These are phyloP conservation scores for Metschnikowia henanensis DNA, from an alignment of 805 yeast species.

Conservation along the genomic window DNA sequence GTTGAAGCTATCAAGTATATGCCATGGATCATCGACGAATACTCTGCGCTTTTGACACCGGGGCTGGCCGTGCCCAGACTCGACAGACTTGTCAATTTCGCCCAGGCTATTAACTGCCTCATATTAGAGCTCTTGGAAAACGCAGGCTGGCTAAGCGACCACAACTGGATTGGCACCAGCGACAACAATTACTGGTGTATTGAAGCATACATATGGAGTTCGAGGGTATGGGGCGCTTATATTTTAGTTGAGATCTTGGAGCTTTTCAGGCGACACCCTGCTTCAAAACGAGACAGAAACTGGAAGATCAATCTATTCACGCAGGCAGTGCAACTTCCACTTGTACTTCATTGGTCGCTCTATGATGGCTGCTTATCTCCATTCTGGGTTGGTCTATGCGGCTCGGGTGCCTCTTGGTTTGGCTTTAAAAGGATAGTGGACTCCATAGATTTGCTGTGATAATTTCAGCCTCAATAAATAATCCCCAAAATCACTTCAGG, in stretches of 20 bases:
- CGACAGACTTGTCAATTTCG: slow-evolving; percentile 35
- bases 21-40: slow-evolving; percentile 47
- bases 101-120: slow-evolving; percentile 42
- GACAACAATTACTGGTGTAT: slow-evolving; percentile 43
- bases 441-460: slow-evolving; percentile 29
- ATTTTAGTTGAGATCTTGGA: slow-evolving; percentile 40
- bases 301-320: slow-evolving; percentile 39
- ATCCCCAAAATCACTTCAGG: background rate
- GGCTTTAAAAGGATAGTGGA: slow-evolving; percentile 37
- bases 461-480: background rate
- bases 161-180: slow-evolving; percentile 43
- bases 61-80: slow-evolving; percentile 25
- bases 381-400: slow-evolving; percentile 49
- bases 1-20: slow-evolving; percentile 42
- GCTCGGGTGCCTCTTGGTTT: slow-evolving; percentile 45
- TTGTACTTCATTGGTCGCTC: slow-evolving; percentile 46
- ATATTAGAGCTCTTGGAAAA: slow-evolving; percentile 42
- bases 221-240: slow-evolving; percentile 46
- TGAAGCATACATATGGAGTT: slow-evolving; percentile 46
- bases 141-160: slow-evolving; percentile 47
- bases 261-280: slow-evolving; percentile 41
- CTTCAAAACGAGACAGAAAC: slow-evolving; percentile 31
- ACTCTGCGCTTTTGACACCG: slow-evolving; percentile 27
- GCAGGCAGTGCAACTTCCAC: slow-evolving; percentile 41
- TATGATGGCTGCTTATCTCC: slow-evolving; percentile 45